Evolutionary conservation across 2,329 filamentous ascomycete genomes (phyloP).

Genomic region (Apiospora kogelbergensis): DNA sequence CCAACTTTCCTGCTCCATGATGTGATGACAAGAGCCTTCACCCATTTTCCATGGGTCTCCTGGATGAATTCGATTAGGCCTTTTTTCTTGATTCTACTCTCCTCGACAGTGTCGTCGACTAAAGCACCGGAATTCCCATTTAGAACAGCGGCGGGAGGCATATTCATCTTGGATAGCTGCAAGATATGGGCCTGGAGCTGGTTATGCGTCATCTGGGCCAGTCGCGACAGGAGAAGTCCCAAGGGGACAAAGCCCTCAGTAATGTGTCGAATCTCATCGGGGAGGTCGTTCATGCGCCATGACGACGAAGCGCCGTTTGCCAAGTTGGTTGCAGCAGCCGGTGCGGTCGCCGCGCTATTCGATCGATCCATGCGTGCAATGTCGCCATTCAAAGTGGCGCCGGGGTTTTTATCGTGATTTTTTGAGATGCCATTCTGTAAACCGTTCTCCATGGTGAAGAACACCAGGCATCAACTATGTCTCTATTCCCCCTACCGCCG

Average conservation of each 20-base stretch:
- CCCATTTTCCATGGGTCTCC: constrained; percentile 80
- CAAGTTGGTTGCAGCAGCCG: constrained; percentile 23
- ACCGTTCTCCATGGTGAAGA: constrained; percentile 55
- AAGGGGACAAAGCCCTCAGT: constrained; percentile 76
- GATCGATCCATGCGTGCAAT: constrained; percentile 16
- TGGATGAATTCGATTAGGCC: constrained; percentile 76
- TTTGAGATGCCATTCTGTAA: constrained; percentile 52
- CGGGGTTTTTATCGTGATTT: constrained; percentile 57
- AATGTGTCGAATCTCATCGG: constrained; percentile 68
- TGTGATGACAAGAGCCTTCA: constrained; percentile 86
- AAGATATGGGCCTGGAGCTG: constrained; percentile 69
- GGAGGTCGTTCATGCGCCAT: constrained; percentile 55
- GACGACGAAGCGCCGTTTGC: constrained; percentile 30
- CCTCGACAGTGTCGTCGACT: constrained; percentile 56
- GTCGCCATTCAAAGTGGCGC: constrained; percentile 31
- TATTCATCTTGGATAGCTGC: constrained; percentile 67
- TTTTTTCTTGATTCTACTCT: constrained; percentile 76
- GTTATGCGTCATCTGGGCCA: constrained; percentile 82
- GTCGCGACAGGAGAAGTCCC: constrained; percentile 70
- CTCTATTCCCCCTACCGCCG: constrained; percentile 34
- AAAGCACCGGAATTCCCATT: constrained; percentile 49
- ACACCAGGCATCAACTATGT: constrained; percentile 47
- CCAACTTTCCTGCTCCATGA: constrained; percentile 84
- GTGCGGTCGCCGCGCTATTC: constrained; percentile 14
- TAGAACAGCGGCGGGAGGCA: constrained; percentile 46